Evolutionary conservation across 371 early-diverging fungal species (phyloP), one percentile per base, ranked within the genome.

Genomic region (Funneliformis caledonium): DNA sequence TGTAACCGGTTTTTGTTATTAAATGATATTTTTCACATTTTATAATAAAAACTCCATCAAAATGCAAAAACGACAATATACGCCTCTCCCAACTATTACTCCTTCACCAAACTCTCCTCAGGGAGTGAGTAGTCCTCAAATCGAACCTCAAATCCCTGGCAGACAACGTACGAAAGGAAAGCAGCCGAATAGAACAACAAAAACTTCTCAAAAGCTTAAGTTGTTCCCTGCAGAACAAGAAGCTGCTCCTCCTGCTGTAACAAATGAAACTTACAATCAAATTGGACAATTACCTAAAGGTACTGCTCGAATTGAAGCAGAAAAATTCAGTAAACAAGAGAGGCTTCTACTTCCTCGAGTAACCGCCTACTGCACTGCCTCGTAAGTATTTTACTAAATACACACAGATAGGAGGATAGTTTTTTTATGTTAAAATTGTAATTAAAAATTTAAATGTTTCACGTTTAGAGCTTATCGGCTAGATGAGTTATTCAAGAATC

Each of bases 291-390:
- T 81, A 62, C 80, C 76, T 37, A 64, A 76, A 52, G 62, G 83
- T 50, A 77, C 82, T 59, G 33, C 80, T 31, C 64, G 75, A 76
- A 90, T 86, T 65, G 87, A 91, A 82, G 90, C 93, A 43, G 91
- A 94, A 86, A 89, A 92, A 80, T 81, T 81, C 37, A 72, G 78
- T 26, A 78, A 81, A 59, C 82, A 84, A 61, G 84, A 85, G 76
- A 81, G 85, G 62, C 80, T 83, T 45, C 83, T 85, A 50, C 81
- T 88, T 26, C 88, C 82, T 81, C 82, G 97, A 52, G 97, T 96
- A 16, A 95, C 97, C 2, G 96, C 97, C 0, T 98, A 97, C 81
- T 97, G 97, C 81, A 95, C 96, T 7, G 96, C 95, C 52, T 87
- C 88, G 84, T 92, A 84, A 73, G 84, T 73, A 8, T n/a, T 37